Evolutionary conservation across 805 yeast genomes (phyloP).

Genomic region (Komagataella phaffii): DNA sequence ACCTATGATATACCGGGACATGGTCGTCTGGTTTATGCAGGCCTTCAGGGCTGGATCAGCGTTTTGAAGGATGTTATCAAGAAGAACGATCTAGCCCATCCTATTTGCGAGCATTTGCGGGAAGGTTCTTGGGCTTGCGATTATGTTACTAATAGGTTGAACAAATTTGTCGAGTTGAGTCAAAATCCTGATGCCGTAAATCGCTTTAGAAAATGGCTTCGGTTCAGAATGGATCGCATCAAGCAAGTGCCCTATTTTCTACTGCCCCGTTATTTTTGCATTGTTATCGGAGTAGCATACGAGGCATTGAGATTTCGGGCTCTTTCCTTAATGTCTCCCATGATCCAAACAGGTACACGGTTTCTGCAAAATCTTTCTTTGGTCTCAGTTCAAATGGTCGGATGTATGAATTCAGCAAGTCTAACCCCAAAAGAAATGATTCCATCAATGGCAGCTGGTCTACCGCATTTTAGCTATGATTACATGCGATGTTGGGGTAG

Average conservation of each 20-base stretch:
- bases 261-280: slow-evolving; percentile 77
- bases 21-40: slow-evolving; percentile 75
- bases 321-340: slow-evolving; percentile 36
- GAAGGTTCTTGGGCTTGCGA: slow-evolving; percentile 87
- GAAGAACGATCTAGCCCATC: slow-evolving; percentile 71
- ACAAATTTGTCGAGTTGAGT: slow-evolving; percentile 26
- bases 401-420: slow-evolving; percentile 60
- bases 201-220: slow-evolving; percentile 59
- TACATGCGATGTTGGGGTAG: slow-evolving; percentile 99
- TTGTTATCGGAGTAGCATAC: slow-evolving; percentile 72
- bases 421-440: slow-evolving; percentile 47
- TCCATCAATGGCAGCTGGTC: slow-evolving; percentile 87
- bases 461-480: slow-evolving; percentile 84
- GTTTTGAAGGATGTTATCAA: slow-evolving; percentile 49
- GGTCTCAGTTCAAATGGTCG: slow-evolving; percentile 81
- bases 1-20: slow-evolving; percentile 59
- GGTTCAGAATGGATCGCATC: slow-evolving; percentile 46
- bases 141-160: slow-evolving; percentile 48
- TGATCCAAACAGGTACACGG: slow-evolving; percentile 46
- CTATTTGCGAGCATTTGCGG: slow-evolving; percentile 69
- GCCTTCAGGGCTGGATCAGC: slow-evolving; percentile 85
- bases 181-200: slow-evolving; percentile 9
- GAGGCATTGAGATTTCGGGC: slow-evolving; percentile 69
- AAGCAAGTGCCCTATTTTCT: slow-evolving; percentile 63
- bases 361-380: slow-evolving; percentile 73